Conservation (phyloP, 768 basidiomycete genomes). For the Cystoderma amianthinum region DNA sequence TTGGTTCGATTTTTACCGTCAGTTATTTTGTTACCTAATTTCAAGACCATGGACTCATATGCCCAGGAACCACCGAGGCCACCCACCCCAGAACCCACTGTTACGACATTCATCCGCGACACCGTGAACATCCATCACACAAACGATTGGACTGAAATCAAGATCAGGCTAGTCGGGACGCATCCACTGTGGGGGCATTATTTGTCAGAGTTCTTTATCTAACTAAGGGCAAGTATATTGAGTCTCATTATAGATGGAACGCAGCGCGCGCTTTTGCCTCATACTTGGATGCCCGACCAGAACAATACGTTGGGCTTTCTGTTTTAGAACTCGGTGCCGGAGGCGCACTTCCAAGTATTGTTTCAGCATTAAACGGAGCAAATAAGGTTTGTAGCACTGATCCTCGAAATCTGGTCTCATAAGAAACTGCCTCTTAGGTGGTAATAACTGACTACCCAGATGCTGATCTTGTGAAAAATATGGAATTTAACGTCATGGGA, state of each 20-base stretch:
- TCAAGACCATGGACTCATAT: background rate
- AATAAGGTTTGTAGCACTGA: conserved; percentile 39
- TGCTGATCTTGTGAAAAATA: conserved; percentile 62
- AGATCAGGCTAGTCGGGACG: conserved; percentile 66
- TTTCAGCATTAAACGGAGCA: conserved; percentile 67
- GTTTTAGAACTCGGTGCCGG: conserved; percentile 94
- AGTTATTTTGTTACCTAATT: conserved; percentile 2
- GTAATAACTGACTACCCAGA: conserved; percentile 95
- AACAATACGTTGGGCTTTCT: conserved; percentile 33
- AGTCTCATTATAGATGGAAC: conserved; percentile 56
- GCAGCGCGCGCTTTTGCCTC: conserved; percentile 67
- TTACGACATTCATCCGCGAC: conserved; percentile 40
- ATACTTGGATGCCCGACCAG: conserved; percentile 50
- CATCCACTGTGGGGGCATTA: conserved; percentile 83
- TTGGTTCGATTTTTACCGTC: conserved; percentile 48
- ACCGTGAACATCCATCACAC: conserved; percentile 5
- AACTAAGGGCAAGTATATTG: background rate
- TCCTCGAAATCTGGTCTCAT: background rate
- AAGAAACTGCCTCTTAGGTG: conserved; percentile 35
- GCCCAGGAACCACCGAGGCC: conserved; percentile 59
- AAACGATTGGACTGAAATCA: conserved; percentile 34
- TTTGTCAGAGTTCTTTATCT: conserved; percentile 36
- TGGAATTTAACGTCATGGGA: conserved; percentile 54
- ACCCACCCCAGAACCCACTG: conserved; percentile 58
- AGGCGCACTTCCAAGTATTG: conserved; percentile 81